These are phyloP conservation scores for Fusarium agapanthi DNA, from an alignment of 2,329 filamentous ascomycete genomes.

Conservation along the genomic window DNA sequence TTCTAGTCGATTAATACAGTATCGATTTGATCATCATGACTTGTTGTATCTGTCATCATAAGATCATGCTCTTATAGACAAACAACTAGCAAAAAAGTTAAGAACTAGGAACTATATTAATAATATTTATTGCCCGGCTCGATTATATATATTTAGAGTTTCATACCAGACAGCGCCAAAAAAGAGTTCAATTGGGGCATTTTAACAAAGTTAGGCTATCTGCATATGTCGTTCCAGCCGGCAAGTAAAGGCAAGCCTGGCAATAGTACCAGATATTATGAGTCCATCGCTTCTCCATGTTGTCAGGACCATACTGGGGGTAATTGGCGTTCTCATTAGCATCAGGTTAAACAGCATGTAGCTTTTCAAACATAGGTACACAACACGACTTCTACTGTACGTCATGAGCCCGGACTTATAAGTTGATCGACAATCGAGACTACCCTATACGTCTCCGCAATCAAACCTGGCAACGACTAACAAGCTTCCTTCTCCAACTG, in stretches of 20 bases:
- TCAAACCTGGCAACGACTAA: slow-evolving; percentile 10
- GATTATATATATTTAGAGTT: neutral
- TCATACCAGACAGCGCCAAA: too few relatives aligned
- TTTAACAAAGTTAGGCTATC: neutral
- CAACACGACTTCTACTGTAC: neutral
- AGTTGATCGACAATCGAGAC: neutral
- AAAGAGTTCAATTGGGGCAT: neutral
- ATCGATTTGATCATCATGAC: neutral
- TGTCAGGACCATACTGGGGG: rapidly evolving
- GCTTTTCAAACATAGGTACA: neutral
- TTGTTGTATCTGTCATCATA: neutral
- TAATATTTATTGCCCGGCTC: neutral
- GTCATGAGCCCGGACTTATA: neutral
- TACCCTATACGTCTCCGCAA: slow-evolving; percentile 33
- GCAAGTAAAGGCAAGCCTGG: too few relatives aligned
- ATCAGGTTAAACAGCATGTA: rapidly evolving
- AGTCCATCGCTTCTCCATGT: neutral
- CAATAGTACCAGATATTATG: neutral
- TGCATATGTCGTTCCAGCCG: too few relatives aligned
- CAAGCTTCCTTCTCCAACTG: neutral
- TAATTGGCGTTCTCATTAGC: too few relatives aligned
- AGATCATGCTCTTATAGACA: neutral
- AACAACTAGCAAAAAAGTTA: neutral
- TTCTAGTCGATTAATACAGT: neutral
- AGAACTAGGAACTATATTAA: neutral